Evolutionary conservation across 148 eudicot genomes (phyloP).

Genomic region (Persicaria tinctoria): DNA sequence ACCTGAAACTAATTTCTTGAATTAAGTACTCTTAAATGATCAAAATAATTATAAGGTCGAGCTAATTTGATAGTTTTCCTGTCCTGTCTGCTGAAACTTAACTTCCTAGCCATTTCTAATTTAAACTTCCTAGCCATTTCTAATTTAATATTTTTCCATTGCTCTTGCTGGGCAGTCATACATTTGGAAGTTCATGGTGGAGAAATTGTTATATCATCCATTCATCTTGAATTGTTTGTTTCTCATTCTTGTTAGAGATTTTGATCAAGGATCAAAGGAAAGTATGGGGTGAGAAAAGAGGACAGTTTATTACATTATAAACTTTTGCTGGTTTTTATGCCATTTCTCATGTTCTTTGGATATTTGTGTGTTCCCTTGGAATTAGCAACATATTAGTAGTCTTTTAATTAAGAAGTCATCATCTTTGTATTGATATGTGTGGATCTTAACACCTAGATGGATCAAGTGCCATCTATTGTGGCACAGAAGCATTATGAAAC

Average conservation of each 20-base stretch:
- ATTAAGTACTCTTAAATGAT: no score
- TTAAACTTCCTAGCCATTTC: neutral
- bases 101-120: neutral
- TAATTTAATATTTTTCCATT: neutral
- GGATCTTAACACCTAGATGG: slow-evolving; percentile 18
- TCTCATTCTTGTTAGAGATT: no score
- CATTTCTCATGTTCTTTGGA: neutral
- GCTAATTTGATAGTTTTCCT: no score
- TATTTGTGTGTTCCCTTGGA: neutral
- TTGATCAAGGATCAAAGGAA: no score
- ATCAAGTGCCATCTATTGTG: slow-evolving; percentile 25
- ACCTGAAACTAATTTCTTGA: no score
- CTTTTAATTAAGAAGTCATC: neutral
- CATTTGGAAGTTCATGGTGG: neutral
- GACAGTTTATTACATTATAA: neutral
- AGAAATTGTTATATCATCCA: neutral
- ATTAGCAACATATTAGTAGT: neutral
- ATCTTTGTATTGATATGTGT: slow-evolving; percentile 9
- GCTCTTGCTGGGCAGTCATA: neutral
- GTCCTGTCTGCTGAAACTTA: no score
- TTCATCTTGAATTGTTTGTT: neutral
- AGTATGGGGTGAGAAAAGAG: neutral
- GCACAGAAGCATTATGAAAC: slow-evolving; percentile 19
- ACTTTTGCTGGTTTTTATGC: neutral
- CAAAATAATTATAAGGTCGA: no score